Evolutionary conservation across 257 asterid genomes (phyloP), one percentile per base, ranked within the genome.

Genomic region (Craterostigma plantagineum): DNA sequence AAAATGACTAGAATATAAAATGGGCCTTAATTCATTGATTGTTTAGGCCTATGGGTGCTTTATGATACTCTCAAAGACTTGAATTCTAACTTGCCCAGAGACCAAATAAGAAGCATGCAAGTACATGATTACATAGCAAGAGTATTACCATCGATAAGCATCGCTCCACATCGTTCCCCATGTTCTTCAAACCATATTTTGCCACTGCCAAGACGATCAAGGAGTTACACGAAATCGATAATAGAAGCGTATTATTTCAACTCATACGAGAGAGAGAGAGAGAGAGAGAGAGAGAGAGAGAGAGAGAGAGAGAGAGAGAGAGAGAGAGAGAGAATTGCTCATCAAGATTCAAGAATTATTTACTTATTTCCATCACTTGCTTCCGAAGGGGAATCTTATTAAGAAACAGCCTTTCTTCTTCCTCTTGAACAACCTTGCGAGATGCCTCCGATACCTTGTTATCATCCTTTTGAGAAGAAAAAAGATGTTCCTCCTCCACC

Each of bases 401-500:
- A 62, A 83, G 55, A 42, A 90, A 62, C 45, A 74, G 75, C 64
- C 63, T 72, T 63, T 90, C 98, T 69, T 90, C 98, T 69, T 90
- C 99, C 69, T 90, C 99, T 69, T 83, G 95, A 53, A 83, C 99
- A 65, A 79, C 92, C 36, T 77, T 73, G 34, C 92, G 67, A 51
- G 93, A 76, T 51, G 90, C 93, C 73, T 90, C 98, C 56, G 91
- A 74, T 54, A 60, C 78, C 39, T 81, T 77, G 40, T 79, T 74
- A 27, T 90, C 98, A 63, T 83, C 95, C 72, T 79, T 87, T 61
- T 92, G 46, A 45, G 81, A 91, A 50, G 93, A 87, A 58, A 82
- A 70, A 11, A 87, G 71, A 53, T 82, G 95, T 52, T 87, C 98
- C 57, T 82, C 98, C 71, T 87, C 98, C 71, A 79, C 98, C 98